Evolutionary conservation across 2,329 filamentous ascomycete genomes (phyloP).

Genomic region (Ophiostoma montium): DNA sequence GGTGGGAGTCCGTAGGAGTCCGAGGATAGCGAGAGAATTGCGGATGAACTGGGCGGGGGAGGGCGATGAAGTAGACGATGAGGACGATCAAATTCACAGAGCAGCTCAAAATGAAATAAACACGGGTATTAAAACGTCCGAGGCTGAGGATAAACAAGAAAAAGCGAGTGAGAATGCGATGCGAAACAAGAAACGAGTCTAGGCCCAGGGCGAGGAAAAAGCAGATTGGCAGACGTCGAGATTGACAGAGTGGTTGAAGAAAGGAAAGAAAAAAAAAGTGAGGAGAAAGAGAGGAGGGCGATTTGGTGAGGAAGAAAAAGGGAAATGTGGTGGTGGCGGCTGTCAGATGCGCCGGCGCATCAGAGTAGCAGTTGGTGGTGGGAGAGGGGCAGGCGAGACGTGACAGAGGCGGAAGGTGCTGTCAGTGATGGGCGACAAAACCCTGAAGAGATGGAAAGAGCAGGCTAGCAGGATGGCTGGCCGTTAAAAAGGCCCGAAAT

Average conservation of each 20-base stretch:
- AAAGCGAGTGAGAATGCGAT: neutral
- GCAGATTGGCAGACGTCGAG: neutral
- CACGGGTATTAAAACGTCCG: neutral
- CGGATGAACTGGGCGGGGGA: neutral
- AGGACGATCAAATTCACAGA: neutral
- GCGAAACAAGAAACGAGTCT: neutral
- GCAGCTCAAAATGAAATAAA: neutral
- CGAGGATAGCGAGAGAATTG: neutral
- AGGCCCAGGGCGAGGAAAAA: neutral
- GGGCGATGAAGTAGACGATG: neutral
- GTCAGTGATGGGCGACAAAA: neutral
- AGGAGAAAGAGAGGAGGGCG: neutral
- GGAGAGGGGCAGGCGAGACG: conserved; percentile 4
- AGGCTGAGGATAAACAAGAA: neutral
- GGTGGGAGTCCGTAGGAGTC: neutral
- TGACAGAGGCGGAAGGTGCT: neutral
- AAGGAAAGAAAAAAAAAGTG: neutral
- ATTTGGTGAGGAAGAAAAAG: neutral
- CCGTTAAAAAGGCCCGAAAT: conserved; percentile 1
- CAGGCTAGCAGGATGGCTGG: neutral
- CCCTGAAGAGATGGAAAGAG: neutral
- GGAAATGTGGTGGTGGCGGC: neutral
- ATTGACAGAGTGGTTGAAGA: neutral
- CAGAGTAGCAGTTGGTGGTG: neutral
- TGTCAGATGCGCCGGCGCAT: conserved; percentile 5